A percentile compares a stretch with the other conserved stretches of the same genome.
phyloP scores from a whole-genome alignment of 805 yeast genomes.

The Ogataea angusta region DNA sequence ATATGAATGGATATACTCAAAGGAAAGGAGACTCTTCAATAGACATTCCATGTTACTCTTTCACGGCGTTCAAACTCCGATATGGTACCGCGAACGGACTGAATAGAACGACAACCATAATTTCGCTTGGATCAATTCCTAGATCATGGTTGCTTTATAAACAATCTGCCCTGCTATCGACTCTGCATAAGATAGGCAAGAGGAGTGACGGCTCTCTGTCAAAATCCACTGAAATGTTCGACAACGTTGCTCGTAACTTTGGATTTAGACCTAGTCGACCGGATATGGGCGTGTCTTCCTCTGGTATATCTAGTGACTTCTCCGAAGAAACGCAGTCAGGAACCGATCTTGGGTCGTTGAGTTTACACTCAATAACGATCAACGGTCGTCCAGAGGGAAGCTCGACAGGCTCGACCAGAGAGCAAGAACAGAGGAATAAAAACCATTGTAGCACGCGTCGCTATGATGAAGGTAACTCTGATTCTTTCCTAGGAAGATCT shows the following conservation, averaged over 20 bases:
- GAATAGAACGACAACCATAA: conserved; percentile 43
- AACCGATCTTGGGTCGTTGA: neutral
- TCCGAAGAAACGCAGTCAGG: neutral
- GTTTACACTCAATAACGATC: neutral
- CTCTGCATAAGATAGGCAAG: conserved; percentile 9
- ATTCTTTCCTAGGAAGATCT: neutral
- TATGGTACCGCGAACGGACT: conserved; percentile 51
- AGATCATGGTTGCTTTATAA: conserved; percentile 47
- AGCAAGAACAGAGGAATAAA: neutral
- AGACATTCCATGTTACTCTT: conserved; percentile 49
- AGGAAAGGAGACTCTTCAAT: conserved; percentile 1
- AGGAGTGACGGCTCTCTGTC: conserved; percentile 3
- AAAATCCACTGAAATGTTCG: conserved; percentile 1
- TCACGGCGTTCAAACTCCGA: conserved; percentile 56
- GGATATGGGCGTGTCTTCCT: neutral
- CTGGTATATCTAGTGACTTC: neutral
- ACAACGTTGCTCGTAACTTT: conserved; percentile 1
- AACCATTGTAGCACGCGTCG: neutral
- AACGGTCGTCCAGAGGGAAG: neutral
- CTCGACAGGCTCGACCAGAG: neutral
- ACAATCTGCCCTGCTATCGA: conserved; percentile 12
- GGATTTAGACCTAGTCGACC: neutral
- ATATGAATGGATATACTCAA: conserved; percentile 1
- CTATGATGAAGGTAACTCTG: neutral
- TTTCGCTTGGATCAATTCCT: conserved; percentile 60